Evolutionary conservation across 228 moss, liverwort and hornwort species (phyloP), one percentile per base, ranked within the genome.

Genomic region (Sphagnum magellanicum): DNA sequence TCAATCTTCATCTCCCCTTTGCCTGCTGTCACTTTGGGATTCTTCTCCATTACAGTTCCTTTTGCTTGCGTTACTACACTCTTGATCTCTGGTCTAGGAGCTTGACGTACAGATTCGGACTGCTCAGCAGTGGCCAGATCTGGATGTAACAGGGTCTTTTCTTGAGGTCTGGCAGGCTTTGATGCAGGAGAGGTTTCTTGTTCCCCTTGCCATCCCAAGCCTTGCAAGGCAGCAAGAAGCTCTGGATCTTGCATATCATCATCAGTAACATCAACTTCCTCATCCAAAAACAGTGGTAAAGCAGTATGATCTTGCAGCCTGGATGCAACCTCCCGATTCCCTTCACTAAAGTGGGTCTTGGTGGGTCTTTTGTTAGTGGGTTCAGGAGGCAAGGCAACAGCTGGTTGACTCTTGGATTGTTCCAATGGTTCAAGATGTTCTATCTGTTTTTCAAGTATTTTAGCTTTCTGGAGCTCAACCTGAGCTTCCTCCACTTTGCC

Each of bases 221-320:
- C 75, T 74, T 81, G 81, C 63, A 98, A 87, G 70, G 87, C 91
- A 79, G 85, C 88, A 70, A 89, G 84, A 71, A 98, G 69, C 55
- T 85, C 82, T 16, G 94, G 90, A 69, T 94, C 89, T 66, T 78
- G 83, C 90, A 90, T 84, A 72, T 94, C 94, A 68, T 92, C 89
- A 9, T 98, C 94, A 61, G 89, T 89, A 10, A 93, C 91, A 59
- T 85, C 81, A 65, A 90, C 94, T 49, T 71, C 82, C 69, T 84
- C 82, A 52, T 92, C 74, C 48, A 98, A 70, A 48, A 89, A 90
- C 71, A 76, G 16, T 65, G 83, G 87, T 78, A 87, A 70, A 53
- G 80, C 73, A 73, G 80, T 59, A 32, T 32, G 32, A 32, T 32
- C 68, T 69, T 17, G 5, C 59, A 67, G 14, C 61, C 46, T 47